Evolutionary conservation across 164 flowering plant species (phyloP).

Genomic region (Houttuynia cordata): DNA sequence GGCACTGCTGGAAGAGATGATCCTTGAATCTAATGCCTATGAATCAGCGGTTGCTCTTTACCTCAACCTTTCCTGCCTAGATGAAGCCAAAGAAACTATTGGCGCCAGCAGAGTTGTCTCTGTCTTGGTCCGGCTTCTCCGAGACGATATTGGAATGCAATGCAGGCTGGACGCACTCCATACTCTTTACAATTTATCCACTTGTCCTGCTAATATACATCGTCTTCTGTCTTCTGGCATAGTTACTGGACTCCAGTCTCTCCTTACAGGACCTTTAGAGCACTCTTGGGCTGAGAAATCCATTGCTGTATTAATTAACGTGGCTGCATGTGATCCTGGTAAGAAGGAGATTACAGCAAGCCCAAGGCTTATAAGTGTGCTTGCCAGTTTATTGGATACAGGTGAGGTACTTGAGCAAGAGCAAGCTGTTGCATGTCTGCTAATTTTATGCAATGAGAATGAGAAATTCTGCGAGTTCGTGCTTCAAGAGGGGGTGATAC

Average conservation of each 20-base stretch:
- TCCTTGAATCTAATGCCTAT: constrained; percentile 27
- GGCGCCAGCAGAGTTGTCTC: constrained; percentile 70
- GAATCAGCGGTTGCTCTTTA: constrained; percentile 78
- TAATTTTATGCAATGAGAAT: constrained; percentile 44
- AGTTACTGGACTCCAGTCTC: constrained; percentile 35
- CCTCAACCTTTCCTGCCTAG: constrained; percentile 87
- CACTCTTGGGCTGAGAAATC: constrained; percentile 55
- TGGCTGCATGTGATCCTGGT: constrained; percentile 44
- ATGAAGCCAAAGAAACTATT: constrained; percentile 71
- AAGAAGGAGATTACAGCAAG: constrained; percentile 39
- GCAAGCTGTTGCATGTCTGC: constrained; percentile 68
- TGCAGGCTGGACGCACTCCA: constrained; percentile 87
- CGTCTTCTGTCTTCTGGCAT: constrained; percentile 63
- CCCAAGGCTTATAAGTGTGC: constrained; percentile 36
- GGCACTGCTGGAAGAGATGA: constrained; percentile 59
- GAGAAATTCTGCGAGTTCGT: constrained; percentile 65
- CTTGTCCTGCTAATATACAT: constrained; percentile 38
- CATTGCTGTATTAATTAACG: constrained; percentile 51
- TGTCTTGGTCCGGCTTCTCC: constrained; percentile 45
- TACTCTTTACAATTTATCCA: constrained; percentile 71
- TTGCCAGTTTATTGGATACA: constrained; percentile 50
- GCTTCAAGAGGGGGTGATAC: constrained; percentile 90
- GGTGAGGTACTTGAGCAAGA: constrained; percentile 84
- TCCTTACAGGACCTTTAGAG: constrained; percentile 24
- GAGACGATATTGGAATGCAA: constrained; percentile 30